Percentiles rank a stretch among this genome's conserved stretches.
Evolutionary conservation across 768 basidiomycete species (phyloP).

Genomic region (Xerocomus brunneocitrinus): DNA sequence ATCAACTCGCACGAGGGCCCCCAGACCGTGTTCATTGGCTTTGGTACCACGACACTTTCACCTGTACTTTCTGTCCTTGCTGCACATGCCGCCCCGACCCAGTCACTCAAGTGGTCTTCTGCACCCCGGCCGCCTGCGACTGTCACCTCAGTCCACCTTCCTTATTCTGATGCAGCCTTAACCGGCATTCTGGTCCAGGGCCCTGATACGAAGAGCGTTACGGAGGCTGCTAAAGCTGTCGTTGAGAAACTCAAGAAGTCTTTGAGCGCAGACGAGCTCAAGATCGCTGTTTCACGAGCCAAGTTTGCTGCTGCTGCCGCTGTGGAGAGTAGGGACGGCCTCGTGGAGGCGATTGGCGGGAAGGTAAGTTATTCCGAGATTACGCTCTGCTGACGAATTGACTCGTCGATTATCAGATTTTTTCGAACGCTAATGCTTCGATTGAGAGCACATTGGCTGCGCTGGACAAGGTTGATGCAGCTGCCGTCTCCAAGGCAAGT

Average conservation of each 20-base stretch:
- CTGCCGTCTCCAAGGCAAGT: constrained; percentile 65
- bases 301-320: constrained; percentile 76
- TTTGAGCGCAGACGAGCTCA: constrained; percentile 64
- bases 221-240: constrained; percentile 63
- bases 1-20: constrained; percentile 55
- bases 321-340: constrained; percentile 65
- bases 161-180: constrained; percentile 89
- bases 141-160: constrained; percentile 71
- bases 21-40: constrained; percentile 85
- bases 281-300: constrained; percentile 81
- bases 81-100: constrained; percentile 71
- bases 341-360: constrained; percentile 55
- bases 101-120: constrained; percentile 83
- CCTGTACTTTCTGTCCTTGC: constrained; percentile 76
- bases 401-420: constrained; percentile 41
- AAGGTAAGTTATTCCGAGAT: constrained; percentile 44
- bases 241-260: constrained; percentile 59
- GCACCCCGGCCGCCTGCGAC: constrained; percentile 54
- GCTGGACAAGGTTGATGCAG: constrained; percentile 64
- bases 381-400: neutral
- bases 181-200: constrained; percentile 82
- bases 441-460: constrained; percentile 60
- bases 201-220: constrained; percentile 54
- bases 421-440: constrained; percentile 52
- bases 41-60: constrained; percentile 64